Evolutionary conservation across 148 eudicot genomes (phyloP).

Genomic region (Silene conica): DNA sequence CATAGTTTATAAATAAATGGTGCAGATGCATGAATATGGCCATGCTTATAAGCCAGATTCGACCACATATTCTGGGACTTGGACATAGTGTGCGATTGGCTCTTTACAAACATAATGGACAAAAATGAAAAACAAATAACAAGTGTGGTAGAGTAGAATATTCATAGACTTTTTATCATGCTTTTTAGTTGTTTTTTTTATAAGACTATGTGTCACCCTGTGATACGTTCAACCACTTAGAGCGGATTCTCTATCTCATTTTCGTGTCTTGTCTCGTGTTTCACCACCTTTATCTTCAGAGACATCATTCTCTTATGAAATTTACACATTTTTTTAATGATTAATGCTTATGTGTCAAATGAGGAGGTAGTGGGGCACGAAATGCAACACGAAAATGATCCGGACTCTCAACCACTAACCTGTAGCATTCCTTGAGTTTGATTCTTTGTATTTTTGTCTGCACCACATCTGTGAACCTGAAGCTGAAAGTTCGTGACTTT

Average conservation of each 20-base stretch:
- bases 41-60: slow-evolving; percentile 10
- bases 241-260: too few relatives aligned
- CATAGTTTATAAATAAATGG: neutral
- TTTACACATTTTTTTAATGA: too few relatives aligned
- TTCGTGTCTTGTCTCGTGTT: too few relatives aligned
- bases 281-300: too few relatives aligned
- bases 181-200: neutral
- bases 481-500: neutral
- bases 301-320: too few relatives aligned
- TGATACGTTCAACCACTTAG: neutral
- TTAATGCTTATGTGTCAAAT: too few relatives aligned
- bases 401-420: neutral
- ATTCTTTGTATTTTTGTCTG: slow-evolving; percentile 1
- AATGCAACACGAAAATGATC: too few relatives aligned
- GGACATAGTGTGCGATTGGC: slow-evolving; percentile 16
- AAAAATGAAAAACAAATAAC: neutral
- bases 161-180: neutral
- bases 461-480: neutral
- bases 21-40: neutral
- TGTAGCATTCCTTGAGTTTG: neutral
- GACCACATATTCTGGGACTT: neutral
- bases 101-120: slow-evolving; percentile 11
- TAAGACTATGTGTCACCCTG: neutral
- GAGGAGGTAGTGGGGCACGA: too few relatives aligned
- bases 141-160: neutral